Base-by-base conservation (phyloP, 1,284 basidiomycete species). In the Moesziomyces aphidis region DNA sequence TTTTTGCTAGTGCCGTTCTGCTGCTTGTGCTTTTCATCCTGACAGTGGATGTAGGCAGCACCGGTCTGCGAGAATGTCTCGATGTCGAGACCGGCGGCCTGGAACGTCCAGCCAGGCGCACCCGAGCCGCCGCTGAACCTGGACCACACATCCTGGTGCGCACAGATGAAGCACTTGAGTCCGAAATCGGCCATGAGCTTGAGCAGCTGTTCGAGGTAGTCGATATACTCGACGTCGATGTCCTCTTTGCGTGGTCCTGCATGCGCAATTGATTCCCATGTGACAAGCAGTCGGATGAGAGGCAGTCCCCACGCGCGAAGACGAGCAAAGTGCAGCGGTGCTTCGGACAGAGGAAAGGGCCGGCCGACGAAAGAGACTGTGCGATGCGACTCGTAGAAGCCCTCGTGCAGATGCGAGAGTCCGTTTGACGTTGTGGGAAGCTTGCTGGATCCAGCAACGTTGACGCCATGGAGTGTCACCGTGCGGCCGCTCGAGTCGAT, bases 191-290 rank as follows among this genome's bases (percentile, higher is more conserved):
- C 90, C 61, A 97, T 88, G n/a, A 94, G 85, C 0, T 89, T 88
- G 7, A 99, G 87, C 3, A 99, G 85, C 1, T 86, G 81, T 49
- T 89, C 89, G 22, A 99, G 86, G 83, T 99, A 98, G 8, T 88
- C 84, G 4, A 99, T 87, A 83, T 97, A 99, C 50, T 91, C 91
- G 4, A 84, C 85, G 85, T 98, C 95, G 93, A 95, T 50, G 90
- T 86, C 3, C 2, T 69, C 45, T 11, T 52, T 61, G 15, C 47
- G 46, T 0, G 82, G 82, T 0, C 82, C 95, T 57, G 88, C 89
- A 80, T 98, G 97, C 81, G 97, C 94, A 23, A 99, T 88, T 0
- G 95, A 93, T 83, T 99, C 96, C 97, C 96, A 99, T 1, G 95
- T 97, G 4, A 98, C 89, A 91, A 61, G 93, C 88, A 73, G 94